These are phyloP conservation scores for Ocimum tenuiflorum DNA, from an alignment of 257 asterid species.

Conservation along the genomic window DNA sequence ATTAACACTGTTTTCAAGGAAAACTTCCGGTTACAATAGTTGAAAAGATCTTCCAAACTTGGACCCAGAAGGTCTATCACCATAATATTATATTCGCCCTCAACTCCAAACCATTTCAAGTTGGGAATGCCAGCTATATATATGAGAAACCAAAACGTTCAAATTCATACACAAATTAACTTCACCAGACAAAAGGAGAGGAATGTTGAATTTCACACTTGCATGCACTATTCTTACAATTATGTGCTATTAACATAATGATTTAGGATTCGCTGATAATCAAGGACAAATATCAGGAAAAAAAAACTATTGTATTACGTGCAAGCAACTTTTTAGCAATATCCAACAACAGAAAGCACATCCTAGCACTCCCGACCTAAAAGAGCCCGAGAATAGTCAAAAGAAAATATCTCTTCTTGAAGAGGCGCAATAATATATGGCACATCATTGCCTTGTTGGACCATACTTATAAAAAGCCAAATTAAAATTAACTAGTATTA, in stretches of 20 bases:
- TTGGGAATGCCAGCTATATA: constrained; percentile 61
- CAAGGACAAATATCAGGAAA: not conserved
- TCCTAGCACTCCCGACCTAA: not conserved
- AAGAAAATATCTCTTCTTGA: not conserved
- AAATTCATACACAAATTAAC: not conserved
- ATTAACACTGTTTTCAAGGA: constrained; percentile 70
- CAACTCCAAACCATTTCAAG: constrained; percentile 81
- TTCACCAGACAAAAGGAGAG: not conserved
- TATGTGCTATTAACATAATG: not conserved
- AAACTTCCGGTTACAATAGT: constrained; percentile 70
- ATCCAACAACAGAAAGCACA: constrained; percentile 9
- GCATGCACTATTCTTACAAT: not conserved
- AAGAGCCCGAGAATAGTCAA: too few relatives aligned
- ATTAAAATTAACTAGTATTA: not conserved
- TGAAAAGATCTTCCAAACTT: constrained; percentile 80
- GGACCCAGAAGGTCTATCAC: constrained; percentile 84
- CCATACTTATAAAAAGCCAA: not conserved
- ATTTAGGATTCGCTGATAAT: not conserved
- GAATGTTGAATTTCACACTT: not conserved
- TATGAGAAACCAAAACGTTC: constrained; percentile 16
- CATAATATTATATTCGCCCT: constrained; percentile 69
- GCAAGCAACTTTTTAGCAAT: constrained; percentile 7
- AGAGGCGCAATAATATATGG: not conserved
- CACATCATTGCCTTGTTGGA: constrained; percentile 2
- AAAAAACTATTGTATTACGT: not conserved